These are phyloP conservation scores for Penicillium canescens DNA, from an alignment of 495 filamentous ascomycete genomes.

Conservation along the genomic window DNA sequence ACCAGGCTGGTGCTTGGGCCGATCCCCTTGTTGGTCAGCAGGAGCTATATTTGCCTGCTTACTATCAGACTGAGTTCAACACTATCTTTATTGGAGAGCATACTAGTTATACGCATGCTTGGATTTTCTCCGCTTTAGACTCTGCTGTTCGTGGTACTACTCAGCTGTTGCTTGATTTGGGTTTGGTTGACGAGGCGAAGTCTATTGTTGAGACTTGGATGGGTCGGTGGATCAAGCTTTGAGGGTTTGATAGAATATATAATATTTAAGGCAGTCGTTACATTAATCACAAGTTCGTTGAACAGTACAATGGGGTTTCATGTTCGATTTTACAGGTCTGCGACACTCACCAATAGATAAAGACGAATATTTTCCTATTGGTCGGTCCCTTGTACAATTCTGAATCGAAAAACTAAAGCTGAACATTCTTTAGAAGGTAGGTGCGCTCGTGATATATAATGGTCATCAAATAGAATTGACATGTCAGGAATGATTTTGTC, in stretches of 20 bases:
- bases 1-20: constrained; percentile 57
- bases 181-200: constrained; percentile 71
- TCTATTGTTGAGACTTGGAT: constrained; percentile 64
- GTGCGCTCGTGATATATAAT: too few relatives aligned
- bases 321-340: not conserved
- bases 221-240: constrained; percentile 59
- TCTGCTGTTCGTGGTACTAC: constrained; percentile 64
- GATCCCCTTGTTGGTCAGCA: constrained; percentile 59
- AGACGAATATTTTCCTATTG: not conserved
- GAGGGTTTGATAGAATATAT: not conserved
- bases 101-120: constrained; percentile 72
- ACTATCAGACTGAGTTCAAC: constrained; percentile 66
- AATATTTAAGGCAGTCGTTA: not conserved
- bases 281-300: not conserved
- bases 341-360: not conserved
- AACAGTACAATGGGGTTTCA: not conserved
- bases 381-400: not conserved
- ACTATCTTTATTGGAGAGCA: constrained; percentile 72
- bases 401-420: not conserved
- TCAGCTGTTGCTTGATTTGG: constrained; percentile 65
- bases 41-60: constrained; percentile 65
- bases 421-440: not conserved
- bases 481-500: too few relatives aligned
- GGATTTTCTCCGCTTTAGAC: constrained; percentile 69
- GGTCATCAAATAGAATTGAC: too few relatives aligned